phyloP scores from a whole-genome alignment of 345 rosid species.

The Euphorbia pulcherrima region DNA sequence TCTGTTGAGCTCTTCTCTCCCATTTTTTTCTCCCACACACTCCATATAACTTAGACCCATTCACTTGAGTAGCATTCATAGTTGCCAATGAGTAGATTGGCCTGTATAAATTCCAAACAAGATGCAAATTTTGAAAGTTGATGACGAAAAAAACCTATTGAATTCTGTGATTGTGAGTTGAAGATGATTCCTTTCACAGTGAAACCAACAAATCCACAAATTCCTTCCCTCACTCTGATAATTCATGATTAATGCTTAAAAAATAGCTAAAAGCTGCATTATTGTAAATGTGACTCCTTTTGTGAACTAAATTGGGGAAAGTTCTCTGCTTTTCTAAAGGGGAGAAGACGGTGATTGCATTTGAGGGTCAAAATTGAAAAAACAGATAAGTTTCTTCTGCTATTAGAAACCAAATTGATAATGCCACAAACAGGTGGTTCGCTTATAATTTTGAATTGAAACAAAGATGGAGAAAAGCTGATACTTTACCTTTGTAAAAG shows the following conservation, averaged over 20 bases:
- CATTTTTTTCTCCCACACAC: not conserved
- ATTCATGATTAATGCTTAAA: not conserved
- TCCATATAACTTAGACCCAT: conserved; percentile 14
- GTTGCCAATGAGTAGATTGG: conserved; percentile 8
- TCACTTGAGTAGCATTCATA: conserved; percentile 17
- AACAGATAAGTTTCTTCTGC: not conserved
- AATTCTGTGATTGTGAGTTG: not conserved
- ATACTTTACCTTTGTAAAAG: not conserved
- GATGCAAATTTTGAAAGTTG: not conserved
- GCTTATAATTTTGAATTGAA: not conserved
- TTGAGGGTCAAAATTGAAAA: not conserved
- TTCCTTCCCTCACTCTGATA: not conserved
- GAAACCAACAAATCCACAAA: not conserved
- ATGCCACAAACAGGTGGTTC: not conserved
- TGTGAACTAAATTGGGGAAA: not conserved
- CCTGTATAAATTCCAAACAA: not conserved
- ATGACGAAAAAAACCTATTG: conserved; percentile 2
- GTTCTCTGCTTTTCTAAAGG: not conserved
- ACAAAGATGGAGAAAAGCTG: not conserved
- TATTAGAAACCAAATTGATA: not conserved
- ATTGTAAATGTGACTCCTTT: not conserved
- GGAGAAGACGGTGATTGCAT: not conserved
- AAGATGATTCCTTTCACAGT: not conserved
- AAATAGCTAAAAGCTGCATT: not conserved
- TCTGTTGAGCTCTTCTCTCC: conserved; percentile 12